Evolutionary conservation across 441 rosid genomes (phyloP).

Genomic region (Gossypium gossypioides): DNA sequence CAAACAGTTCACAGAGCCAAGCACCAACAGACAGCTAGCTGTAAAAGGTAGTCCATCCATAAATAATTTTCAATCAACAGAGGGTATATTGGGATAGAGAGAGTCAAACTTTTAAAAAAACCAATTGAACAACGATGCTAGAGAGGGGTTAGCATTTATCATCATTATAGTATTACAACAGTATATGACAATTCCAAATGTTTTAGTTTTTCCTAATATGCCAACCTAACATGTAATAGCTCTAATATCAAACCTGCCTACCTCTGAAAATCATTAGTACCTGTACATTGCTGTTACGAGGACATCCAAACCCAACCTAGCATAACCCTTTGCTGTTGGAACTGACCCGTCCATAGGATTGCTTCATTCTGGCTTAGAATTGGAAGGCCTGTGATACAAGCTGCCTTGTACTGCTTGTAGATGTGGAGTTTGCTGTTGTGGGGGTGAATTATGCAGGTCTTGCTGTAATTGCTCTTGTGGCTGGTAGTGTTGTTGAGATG

Average conservation of each 20-base stretch:
- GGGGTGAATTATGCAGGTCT: constrained; percentile 46
- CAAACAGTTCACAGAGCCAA: neutral
- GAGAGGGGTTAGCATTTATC: neutral
- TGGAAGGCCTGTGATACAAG: constrained; percentile 49
- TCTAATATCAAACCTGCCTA: neutral
- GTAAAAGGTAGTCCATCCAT: neutral
- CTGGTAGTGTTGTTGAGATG: constrained; percentile 44
- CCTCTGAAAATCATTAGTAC: constrained; percentile 25
- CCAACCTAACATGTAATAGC: neutral
- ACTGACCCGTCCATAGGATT: constrained; percentile 33
- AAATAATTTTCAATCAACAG: neutral
- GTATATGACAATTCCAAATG: neutral
- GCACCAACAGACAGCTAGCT: neutral
- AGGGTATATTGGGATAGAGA: neutral
- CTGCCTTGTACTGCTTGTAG: constrained; percentile 51
- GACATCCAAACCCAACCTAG: constrained; percentile 48
- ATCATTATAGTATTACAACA: neutral
- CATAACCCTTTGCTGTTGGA: constrained; percentile 38
- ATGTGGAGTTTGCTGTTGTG: constrained; percentile 37
- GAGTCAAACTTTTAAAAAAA: neutral
- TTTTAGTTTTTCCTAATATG: constrained; percentile 1
- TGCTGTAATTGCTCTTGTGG: constrained; percentile 44
- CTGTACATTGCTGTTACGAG: constrained; percentile 70
- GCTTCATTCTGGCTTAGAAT: constrained; percentile 58
- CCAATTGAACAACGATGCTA: neutral